Evolutionary conservation across 2,329 filamentous ascomycete genomes (phyloP).

Genomic region (Claviceps maximensis): DNA sequence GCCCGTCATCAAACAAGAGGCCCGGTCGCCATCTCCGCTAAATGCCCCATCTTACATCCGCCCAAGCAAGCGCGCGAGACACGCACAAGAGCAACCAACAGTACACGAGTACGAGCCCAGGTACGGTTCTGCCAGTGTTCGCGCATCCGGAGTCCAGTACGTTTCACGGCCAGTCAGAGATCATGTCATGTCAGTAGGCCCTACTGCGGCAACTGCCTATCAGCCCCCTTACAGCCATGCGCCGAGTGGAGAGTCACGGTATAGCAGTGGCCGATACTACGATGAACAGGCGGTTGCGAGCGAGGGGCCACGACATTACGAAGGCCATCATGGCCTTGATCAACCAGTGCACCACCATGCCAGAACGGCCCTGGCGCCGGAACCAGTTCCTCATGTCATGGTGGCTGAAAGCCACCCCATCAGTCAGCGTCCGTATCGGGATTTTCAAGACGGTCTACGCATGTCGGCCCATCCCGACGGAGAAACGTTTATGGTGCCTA

Average conservation of each 20-base stretch:
- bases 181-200: conserved; percentile 12
- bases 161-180: conserved; percentile 17
- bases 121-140: conserved; percentile 26
- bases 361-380: conserved; percentile 24
- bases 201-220: not conserved
- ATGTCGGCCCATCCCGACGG: conserved; percentile 35
- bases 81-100: conserved; percentile 27
- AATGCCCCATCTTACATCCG: conserved; percentile 37
- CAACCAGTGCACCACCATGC: conserved; percentile 22
- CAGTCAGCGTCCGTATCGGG: conserved; percentile 29
- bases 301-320: conserved; percentile 20
- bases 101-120: conserved; percentile 24
- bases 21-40: conserved; percentile 49
- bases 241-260: conserved; percentile 17
- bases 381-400: conserved; percentile 29
- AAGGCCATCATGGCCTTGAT: conserved; percentile 24
- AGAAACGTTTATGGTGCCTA: conserved; percentile 38
- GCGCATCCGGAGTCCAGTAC: conserved; percentile 21
- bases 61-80: conserved; percentile 43
- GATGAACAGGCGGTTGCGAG: conserved; percentile 19
- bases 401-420: conserved; percentile 29
- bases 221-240: conserved; percentile 12
- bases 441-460: conserved; percentile 28
- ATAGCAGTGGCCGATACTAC: conserved; percentile 18
- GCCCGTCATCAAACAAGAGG: conserved; percentile 50